These are phyloP conservation scores for Rutidosis leptorrhynchoides DNA, from an alignment of 129 eudicot genomes.

Conservation along the genomic window DNA sequence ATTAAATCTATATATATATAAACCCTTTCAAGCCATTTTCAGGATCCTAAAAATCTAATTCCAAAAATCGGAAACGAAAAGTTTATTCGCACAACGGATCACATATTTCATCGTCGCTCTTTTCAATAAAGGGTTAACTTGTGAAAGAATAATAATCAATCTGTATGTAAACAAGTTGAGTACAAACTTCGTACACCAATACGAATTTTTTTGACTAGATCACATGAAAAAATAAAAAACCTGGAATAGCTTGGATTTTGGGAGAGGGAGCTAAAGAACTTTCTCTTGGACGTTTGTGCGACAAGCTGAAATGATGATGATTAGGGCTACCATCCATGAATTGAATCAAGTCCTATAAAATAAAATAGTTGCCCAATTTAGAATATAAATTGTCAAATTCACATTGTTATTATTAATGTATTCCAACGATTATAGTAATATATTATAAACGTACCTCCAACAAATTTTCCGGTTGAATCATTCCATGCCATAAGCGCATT, in stretches of 20 bases:
- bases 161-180: too few relatives aligned
- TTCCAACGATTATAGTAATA: not conserved
- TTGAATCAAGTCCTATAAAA: constrained; percentile 72
- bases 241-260: constrained; percentile 39
- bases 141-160: too few relatives aligned
- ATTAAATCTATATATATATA: too few relatives aligned
- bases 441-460: constrained; percentile 60
- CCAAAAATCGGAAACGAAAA: too few relatives aligned
- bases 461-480: constrained; percentile 86
- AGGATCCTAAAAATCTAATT: too few relatives aligned
- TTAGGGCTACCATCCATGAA: constrained; percentile 85
- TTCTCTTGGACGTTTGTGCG: constrained; percentile 87
- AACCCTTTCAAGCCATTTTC: too few relatives aligned
- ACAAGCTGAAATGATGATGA: constrained; percentile 58
- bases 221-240: too few relatives aligned
- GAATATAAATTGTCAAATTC: not conserved
- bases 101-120: too few relatives aligned
- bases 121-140: too few relatives aligned
- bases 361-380: not conserved
- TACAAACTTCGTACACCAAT: too few relatives aligned
- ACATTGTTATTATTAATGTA: not conserved
- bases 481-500: constrained; percentile 96
- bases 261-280: constrained; percentile 43
- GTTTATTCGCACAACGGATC: too few relatives aligned
- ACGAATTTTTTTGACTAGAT: too few relatives aligned